Conservation (phyloP, 2,329 filamentous ascomycete genomes). For the Lachnellula hyalina region DNA sequence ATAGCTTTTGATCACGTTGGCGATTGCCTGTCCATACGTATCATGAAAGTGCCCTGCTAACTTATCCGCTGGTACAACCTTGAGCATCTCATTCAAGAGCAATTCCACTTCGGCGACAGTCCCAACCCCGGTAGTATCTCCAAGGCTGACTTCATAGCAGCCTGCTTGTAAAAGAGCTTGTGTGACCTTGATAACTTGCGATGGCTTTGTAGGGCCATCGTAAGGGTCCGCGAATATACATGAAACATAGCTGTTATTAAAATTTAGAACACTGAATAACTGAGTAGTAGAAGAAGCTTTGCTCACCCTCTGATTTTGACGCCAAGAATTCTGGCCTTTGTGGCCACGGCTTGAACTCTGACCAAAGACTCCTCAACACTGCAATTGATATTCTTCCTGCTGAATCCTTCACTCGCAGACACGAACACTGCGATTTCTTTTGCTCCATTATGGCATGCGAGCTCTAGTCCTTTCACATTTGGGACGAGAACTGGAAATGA, state of each 20-base stretch:
- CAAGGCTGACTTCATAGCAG: constrained; percentile 62
- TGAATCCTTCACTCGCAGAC: constrained; percentile 54
- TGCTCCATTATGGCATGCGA: constrained; percentile 9
- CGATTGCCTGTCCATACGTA: constrained; percentile 77
- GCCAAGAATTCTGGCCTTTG: too few species aligned
- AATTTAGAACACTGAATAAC: too few species aligned
- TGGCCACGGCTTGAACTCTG: constrained; percentile 20
- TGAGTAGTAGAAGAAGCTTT: too few species aligned
- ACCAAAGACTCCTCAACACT: constrained; percentile 49
- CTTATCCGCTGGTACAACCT: constrained; percentile 41
- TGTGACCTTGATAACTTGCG: constrained; percentile 36
- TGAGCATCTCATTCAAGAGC: too few species aligned
- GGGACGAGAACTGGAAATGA: too few species aligned
- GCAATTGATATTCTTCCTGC: constrained; percentile 54
- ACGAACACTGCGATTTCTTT: constrained; percentile 47
- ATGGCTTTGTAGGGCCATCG: too few species aligned
- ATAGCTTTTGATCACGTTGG: constrained; percentile 72
- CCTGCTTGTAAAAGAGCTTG: constrained; percentile 52
- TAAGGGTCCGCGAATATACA: too few species aligned
- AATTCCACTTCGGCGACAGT: constrained; percentile 27
- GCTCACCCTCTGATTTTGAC: too few species aligned
- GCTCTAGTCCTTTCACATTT: too few species aligned
- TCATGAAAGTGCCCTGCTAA: constrained; percentile 85
- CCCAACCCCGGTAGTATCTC: constrained; percentile 61
- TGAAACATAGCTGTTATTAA: too few species aligned